Base-by-base conservation (phyloP, 2,329 filamentous ascomycete genomes). In the Trichoderma sp. region DNA sequence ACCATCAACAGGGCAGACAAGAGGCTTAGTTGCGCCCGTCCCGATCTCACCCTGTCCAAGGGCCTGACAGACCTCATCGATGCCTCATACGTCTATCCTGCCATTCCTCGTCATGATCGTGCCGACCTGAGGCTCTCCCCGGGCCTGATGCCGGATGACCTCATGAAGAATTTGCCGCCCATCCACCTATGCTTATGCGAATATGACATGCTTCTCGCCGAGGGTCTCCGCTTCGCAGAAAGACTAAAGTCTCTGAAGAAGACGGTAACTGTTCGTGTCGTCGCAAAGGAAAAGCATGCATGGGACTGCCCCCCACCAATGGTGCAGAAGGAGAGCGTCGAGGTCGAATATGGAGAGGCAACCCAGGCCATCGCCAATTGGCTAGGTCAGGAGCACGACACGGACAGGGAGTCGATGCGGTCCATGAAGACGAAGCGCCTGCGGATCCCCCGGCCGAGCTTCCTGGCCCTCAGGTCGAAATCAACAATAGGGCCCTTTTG, bases 31-130 rank as follows among this genome's bases (percentile, higher is more conserved):
- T 88, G 86, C 71, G 75, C 81, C 3, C 82, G 84, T 2, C 89
- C 88, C 0, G 88, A 91, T 39, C 85, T 87, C 64, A 89, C 88
- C 7, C 81, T 91, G 2, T 85, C 89, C 2, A 83, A 85, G 7
- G 81, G 83, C 20, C 81, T 92, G 72, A 91, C 89, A 0, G 85
- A 88, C 71, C 83, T 92, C 4, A 91, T 91, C 75, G 90, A 91
- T 76, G 85, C 87, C 7, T 86, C 86, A 0, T 91, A 91, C 77
- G 82, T 91, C 34, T 86, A 86, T 71, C 88, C 88, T 3, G 81
- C 85, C 5, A 81, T 85, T 6, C 79, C 84, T 1, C 77, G 82
- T 11, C 77, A 82, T 8, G 78, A 86, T 39, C 82, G 88, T 9
- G 80, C 81, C 2, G 84, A 89, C 71, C 87, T 87, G 2, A 85